A percentile compares a stretch with the other conserved stretches of the same genome.
Conservation (phyloP, 306 rosid genomes). For the Glycine soja region DNA sequence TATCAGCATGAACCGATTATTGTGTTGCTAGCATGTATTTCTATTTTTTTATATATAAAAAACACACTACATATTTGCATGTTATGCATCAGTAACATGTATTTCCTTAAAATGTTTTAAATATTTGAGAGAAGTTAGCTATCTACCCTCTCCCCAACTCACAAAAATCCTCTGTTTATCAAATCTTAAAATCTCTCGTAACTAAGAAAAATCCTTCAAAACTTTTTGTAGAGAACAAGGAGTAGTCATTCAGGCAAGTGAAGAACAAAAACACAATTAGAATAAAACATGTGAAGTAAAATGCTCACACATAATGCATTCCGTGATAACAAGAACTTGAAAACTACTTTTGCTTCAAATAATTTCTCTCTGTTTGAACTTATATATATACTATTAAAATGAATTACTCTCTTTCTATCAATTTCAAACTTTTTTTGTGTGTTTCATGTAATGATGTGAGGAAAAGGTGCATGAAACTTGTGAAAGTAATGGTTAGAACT, state of each 20-base stretch:
- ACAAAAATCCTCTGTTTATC: not conserved
- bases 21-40: not conserved
- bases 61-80: not conserved
- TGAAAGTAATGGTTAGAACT: slow-evolving; percentile 39
- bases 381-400: not conserved
- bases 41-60: not conserved
- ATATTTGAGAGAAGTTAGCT: too few species aligned
- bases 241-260: not conserved
- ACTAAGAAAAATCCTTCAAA: not conserved
- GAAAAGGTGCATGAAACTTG: not conserved
- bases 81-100: not conserved
- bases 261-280: slow-evolving; percentile 4
- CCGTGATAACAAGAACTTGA: slow-evolving; percentile 10
- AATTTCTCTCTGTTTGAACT: not conserved
- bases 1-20: too few species aligned
- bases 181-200: not conserved
- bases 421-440: not conserved
- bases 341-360: slow-evolving; percentile 9
- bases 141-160: too few species aligned
- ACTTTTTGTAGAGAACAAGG: not conserved
- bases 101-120: too few species aligned
- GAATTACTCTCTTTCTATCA: not conserved
- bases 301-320: slow-evolving; percentile 20
- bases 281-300: not conserved
- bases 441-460: not conserved